Evolutionary conservation across 2,329 filamentous ascomycete genomes (phyloP), one percentile per base, ranked within the genome.

Genomic region (Colletotrichum filicis): DNA sequence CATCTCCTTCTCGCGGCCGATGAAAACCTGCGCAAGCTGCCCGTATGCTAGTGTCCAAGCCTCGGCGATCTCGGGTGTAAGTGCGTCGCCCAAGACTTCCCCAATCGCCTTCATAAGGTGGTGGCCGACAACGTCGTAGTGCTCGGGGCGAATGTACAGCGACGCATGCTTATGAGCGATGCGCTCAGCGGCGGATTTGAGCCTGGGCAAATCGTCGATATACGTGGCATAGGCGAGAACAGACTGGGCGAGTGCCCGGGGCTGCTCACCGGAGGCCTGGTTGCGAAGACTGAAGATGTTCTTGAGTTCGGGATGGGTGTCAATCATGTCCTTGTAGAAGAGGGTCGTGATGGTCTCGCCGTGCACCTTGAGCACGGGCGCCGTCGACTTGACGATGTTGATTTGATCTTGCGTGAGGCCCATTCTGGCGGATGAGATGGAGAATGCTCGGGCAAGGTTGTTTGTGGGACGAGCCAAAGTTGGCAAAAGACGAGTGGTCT

Each of bases 101-200:
- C 87, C 89, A 82, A 95, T 92, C 1, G 93, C 92, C 61, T 86
- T 88, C 22, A 95, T 85, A 1, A 95, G 87, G 79, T 91, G 87
- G 75, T 89, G 87, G 55, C 92, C 93, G 2, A 95, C 93, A 37
- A 94, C 88, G 65, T 86, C 82, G 79, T 95, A 95, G 66, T 95
- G 91, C 26, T 91, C 92, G 0, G 93, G 87, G 75, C 86, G 83
- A 78, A 95, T 89, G 79, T 89, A 90, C n/a, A 95, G 86, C 1
- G 90, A 92, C 28, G 88, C 92, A 79, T 95, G 93, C 83, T 95
- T 95, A 78, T 95, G 90, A 70, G 91, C 92, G 75, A 96, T 95
- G 77, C 92, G 89, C 80, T 94, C 91, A 16, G 90, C 85, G 42
- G 83, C 84, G 37, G 88, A 85, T 14, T 80, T 80, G 5, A 95